These are phyloP conservation scores for Tylopilus sp. DNA, from an alignment of 1,284 basidiomycete genomes.

Conservation along the genomic window DNA sequence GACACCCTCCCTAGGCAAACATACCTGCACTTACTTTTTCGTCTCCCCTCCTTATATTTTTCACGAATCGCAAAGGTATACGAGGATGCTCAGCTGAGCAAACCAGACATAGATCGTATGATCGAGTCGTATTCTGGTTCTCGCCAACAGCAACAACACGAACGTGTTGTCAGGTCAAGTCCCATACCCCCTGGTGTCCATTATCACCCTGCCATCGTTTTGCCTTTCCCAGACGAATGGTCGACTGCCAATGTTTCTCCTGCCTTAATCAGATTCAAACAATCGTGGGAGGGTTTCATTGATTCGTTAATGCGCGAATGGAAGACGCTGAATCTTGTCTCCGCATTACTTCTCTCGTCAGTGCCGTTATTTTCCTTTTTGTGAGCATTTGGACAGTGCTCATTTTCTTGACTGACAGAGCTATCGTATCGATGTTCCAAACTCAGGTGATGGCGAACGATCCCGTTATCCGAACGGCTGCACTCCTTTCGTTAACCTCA, in stretches of 20 bases:
- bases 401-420: constrained; percentile 38
- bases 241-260: constrained; percentile 53
- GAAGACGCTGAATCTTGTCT: constrained; percentile 76
- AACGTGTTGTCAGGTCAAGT: constrained; percentile 20
- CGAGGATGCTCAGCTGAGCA: constrained; percentile 69
- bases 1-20: constrained; percentile 57
- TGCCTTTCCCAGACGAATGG: constrained; percentile 67
- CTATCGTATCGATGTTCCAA: constrained; percentile 74
- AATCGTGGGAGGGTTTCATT: constrained; percentile 69
- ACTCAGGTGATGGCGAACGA: constrained; percentile 55
- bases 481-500: constrained; percentile 63
- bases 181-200: constrained; percentile 29
- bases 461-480: constrained; percentile 62
- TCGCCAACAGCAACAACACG: constrained; percentile 17
- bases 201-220: constrained; percentile 15
- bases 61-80: constrained; percentile 68
- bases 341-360: constrained; percentile 65
- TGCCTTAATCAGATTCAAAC: constrained; percentile 60
- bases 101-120: constrained; percentile 67
- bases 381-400: background rate
- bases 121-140: constrained; percentile 43
- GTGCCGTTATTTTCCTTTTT: constrained; percentile 26
- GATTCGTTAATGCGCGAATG: constrained; percentile 68
- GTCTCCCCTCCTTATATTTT: constrained; percentile 70
- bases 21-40: constrained; percentile 63